Base-by-base conservation (phyloP, 345 rosid genomes). In the Eucalyptus sp. region DNA sequence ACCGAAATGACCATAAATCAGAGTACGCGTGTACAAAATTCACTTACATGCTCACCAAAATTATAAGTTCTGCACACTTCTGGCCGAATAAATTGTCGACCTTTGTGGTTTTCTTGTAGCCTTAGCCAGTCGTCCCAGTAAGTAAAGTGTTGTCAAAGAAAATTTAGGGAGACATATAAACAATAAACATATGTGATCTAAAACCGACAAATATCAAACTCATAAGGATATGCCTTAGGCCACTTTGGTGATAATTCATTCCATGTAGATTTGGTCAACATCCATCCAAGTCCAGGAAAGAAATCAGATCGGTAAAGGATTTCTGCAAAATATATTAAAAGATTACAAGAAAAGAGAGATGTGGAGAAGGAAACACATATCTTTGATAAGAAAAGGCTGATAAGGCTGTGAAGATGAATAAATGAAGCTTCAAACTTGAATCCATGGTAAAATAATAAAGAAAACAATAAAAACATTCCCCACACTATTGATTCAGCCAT, bases 91-190 rank as follows among this genome's bases (percentile, higher is more conserved):
- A 98, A 97, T 89, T 98, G 99, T 64, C 98, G 94, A 88, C 97
- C 99, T 93, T 96, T 95, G 93, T 93, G 99, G 92, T 96, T 97
- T 87, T 95, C 96, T 91, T 97, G 95, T 88, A 98, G 89, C 90
- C 99, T 95, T 95, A 98, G 93, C 99, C 99, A 98, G 93, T 97
- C 99, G 91, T 98, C 99, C 99, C 99, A 98, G 93, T 96, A 98
- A 95, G 99, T 98, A 94, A 89, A 90, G 66, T 86, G 91, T 92
- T 89, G 93, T 97, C 93, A 94, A 96, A 94, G 97, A 93, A 95
- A 86, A 37, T 50, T 58, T 29, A 37, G 48, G 86, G 76, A 64
- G 62, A 68, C 33, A 20, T 5, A 66, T 50, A 52, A 25, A 2
- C 48, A 13, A 84, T 6, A 48, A 48, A 68, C 87, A 52, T 60